phyloP scores from a whole-genome alignment of 73 alveolate species.

The Paramecium biaurelia region DNA sequence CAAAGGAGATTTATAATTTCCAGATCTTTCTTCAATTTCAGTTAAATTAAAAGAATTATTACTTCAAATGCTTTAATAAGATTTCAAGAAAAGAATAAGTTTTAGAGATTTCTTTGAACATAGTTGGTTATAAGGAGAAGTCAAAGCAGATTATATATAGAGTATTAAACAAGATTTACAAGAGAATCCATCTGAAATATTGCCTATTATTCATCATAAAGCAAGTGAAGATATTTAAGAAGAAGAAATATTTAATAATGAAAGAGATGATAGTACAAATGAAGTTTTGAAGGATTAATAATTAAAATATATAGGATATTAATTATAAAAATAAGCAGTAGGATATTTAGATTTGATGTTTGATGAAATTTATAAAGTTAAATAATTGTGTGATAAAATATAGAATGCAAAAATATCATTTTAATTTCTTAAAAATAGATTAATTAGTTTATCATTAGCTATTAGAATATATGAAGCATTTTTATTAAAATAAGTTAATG shows the following conservation, averaged over 20 bases:
- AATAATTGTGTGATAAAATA: neutral
- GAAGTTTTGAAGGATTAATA: neutral
- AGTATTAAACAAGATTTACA: neutral
- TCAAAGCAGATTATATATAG: slow-evolving; percentile 3
- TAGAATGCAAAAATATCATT: neutral
- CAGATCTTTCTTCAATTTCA: neutral
- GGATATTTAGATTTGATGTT: slow-evolving; percentile 23
- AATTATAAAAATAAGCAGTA: neutral
- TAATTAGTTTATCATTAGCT: neutral
- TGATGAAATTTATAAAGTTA: neutral
- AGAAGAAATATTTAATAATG: neutral
- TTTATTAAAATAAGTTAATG: neutral
- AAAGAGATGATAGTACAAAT: neutral
- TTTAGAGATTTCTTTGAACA: slow-evolving; percentile 51
- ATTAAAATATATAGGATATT: slow-evolving; percentile 5
- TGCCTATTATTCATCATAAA: neutral
- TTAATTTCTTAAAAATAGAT: neutral
- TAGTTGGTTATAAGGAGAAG: slow-evolving; percentile 44
- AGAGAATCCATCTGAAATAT: neutral
- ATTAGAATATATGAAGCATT: neutral
- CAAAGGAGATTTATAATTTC: slow-evolving; percentile 9
- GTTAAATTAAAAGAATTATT: slow-evolving; percentile 5
- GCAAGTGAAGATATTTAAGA: slow-evolving; percentile 33
- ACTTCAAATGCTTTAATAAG: slow-evolving; percentile 34
- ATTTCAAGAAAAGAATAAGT: slow-evolving; percentile 55